Evolutionary conservation across 2,329 filamentous ascomycete genomes (phyloP).

Genomic region (Venturia oleaginea): DNA sequence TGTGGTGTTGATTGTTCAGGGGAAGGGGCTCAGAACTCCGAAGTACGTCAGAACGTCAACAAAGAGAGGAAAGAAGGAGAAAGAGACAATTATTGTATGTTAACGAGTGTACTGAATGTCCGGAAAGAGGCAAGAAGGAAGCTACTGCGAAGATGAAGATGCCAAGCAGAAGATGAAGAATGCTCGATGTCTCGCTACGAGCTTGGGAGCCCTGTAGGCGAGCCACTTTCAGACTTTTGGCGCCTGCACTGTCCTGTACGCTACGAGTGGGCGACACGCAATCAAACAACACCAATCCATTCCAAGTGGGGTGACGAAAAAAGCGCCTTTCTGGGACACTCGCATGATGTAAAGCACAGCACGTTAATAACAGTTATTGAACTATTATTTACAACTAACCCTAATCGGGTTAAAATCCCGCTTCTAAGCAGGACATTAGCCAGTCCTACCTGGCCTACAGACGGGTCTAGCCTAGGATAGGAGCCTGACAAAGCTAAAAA

Average conservation of each 20-base stretch:
- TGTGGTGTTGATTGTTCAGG: constrained; percentile 3
- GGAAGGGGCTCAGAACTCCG: neutral
- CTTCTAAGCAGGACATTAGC: too few relatives aligned
- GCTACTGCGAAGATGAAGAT: neutral
- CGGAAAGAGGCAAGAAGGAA: neutral
- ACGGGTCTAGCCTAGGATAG: too few relatives aligned
- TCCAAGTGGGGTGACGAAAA: too few relatives aligned
- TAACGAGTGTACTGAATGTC: neutral
- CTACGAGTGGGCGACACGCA: neutral
- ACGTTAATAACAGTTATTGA: too few relatives aligned
- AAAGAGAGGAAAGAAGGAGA: neutral
- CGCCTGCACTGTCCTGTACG: neutral
- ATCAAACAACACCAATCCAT: neutral
- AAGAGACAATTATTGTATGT: neutral
- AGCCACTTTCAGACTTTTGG: neutral
- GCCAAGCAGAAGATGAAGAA: constrained; percentile 1
- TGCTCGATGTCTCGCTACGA: neutral
- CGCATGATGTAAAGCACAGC: too few relatives aligned
- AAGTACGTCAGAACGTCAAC: neutral
- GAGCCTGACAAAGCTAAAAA: too few relatives aligned
- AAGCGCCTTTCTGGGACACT: too few relatives aligned
- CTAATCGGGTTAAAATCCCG: too few relatives aligned
- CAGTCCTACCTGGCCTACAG: too few relatives aligned
- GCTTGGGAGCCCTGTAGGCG: neutral
- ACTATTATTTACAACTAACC: too few relatives aligned